A percentile compares a stretch with the other conserved stretches of the same genome.
Conservation (phyloP, 2,329 filamentous ascomycete genomes). For the Fusarium sp. region DNA sequence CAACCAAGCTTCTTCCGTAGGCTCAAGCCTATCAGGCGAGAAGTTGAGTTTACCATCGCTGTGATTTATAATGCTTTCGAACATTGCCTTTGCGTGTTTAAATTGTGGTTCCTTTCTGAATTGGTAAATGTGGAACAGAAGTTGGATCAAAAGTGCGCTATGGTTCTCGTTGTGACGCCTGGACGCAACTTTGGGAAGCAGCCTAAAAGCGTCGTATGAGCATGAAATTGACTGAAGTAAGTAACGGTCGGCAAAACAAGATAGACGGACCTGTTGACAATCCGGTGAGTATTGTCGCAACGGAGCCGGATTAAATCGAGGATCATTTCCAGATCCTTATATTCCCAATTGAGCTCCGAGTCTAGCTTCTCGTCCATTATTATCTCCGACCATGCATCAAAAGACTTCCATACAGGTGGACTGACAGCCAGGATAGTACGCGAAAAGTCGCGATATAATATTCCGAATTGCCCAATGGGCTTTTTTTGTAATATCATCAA, state of each 20-base stretch:
- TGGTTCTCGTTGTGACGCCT: not conserved
- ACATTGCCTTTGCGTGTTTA: not conserved
- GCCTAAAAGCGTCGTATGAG: not conserved
- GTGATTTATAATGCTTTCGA: not conserved
- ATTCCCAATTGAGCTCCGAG: not conserved
- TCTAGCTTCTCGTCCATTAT: not conserved
- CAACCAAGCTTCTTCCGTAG: not conserved
- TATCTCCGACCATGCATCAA: not conserved
- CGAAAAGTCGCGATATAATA: not conserved
- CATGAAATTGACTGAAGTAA: not conserved
- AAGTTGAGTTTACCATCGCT: not conserved
- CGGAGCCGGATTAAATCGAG: not conserved
- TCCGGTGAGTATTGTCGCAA: not conserved
- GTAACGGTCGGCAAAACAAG: not conserved
- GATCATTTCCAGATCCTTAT: not conserved
- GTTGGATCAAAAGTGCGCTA: not conserved
- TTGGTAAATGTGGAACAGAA: not conserved
- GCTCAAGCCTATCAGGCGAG: not conserved
- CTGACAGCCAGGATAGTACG: not conserved
- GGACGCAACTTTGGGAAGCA: slow-evolving; percentile 5
- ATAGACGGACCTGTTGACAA: slow-evolving; percentile 2
- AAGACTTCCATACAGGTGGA: not conserved
- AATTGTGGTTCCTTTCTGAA: not conserved
- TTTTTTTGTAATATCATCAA: not conserved
- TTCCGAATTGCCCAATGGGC: not conserved